Conservation (phyloP, 2,329 filamentous ascomycete genomes). For the Thelonectria blattea region DNA sequence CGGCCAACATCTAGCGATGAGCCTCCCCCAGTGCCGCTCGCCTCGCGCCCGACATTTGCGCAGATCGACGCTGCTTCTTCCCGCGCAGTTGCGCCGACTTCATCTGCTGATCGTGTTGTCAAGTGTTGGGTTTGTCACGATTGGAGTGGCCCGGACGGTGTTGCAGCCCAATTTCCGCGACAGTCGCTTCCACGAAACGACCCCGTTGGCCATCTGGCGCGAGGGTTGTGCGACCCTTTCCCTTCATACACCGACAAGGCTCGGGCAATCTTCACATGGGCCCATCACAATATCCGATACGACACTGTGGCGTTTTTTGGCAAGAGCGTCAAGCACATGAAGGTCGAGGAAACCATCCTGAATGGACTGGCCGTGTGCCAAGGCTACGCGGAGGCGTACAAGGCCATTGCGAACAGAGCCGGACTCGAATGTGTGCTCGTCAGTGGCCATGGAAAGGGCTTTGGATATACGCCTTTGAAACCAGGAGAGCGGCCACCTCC, state of each 20-base stretch:
- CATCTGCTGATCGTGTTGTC: slow-evolving; percentile 26
- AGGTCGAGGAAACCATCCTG: slow-evolving; percentile 74
- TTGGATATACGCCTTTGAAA: slow-evolving; percentile 68
- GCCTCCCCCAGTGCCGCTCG: slow-evolving; percentile 59
- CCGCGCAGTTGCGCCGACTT: slow-evolving; percentile 38
- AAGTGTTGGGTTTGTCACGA: slow-evolving; percentile 85
- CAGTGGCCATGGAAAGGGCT: slow-evolving; percentile 85
- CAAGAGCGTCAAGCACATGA: slow-evolving; percentile 68
- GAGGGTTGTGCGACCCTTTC: slow-evolving; percentile 79
- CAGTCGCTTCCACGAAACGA: slow-evolving; percentile 69
- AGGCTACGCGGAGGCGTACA: slow-evolving; percentile 86
- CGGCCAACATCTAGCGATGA: slow-evolving; percentile 39
- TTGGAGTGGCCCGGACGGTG: slow-evolving; percentile 79
- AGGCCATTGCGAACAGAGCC: slow-evolving; percentile 76
- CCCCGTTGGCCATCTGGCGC: slow-evolving; percentile 76
- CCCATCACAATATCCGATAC: slow-evolving; percentile 91
- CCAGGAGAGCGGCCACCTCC: slow-evolving; percentile 71
- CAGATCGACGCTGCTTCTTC: slow-evolving; percentile 55
- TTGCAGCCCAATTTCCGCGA: slow-evolving; percentile 79
- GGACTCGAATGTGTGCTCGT: slow-evolving; percentile 81
- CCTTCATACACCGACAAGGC: slow-evolving; percentile 87
- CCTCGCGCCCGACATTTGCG: slow-evolving; percentile 58
- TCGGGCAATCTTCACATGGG: slow-evolving; percentile 91
- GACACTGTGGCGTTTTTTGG: slow-evolving; percentile 81
- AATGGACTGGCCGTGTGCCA: slow-evolving; percentile 87